Evolutionary conservation across 2,329 filamentous ascomycete species (phyloP).

Genomic region (Chaetomium sp.): DNA sequence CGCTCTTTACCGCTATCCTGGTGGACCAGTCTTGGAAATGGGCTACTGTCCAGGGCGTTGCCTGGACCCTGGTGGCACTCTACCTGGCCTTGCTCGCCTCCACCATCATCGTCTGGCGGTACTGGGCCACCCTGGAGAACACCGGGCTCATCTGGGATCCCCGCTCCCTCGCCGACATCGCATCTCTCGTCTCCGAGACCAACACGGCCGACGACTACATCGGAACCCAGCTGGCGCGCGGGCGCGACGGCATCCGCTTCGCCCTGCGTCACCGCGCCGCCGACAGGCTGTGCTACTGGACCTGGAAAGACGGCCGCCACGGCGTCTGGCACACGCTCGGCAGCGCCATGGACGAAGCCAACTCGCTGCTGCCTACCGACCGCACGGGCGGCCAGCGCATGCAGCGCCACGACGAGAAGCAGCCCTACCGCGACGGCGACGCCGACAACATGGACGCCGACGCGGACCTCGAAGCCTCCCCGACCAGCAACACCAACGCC

Average conservation of each 20-base stretch:
- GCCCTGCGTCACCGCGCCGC: slow-evolving; percentile 58
- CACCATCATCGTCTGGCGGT: slow-evolving; percentile 60
- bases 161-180: slow-evolving; percentile 76
- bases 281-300: slow-evolving; percentile 86
- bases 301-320: slow-evolving; percentile 62
- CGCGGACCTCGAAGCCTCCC: slow-evolving; percentile 47
- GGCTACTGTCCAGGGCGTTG: slow-evolving; percentile 74
- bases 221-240: slow-evolving; percentile 63
- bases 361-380: slow-evolving; percentile 30
- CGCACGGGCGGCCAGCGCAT: slow-evolving; percentile 33
- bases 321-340: slow-evolving; percentile 80
- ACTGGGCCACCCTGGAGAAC: slow-evolving; percentile 60
- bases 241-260: slow-evolving; percentile 54
- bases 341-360: slow-evolving; percentile 52
- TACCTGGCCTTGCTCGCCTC: slow-evolving; percentile 69
- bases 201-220: slow-evolving; percentile 76
- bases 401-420: slow-evolving; percentile 30
- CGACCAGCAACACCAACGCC: slow-evolving; percentile 49
- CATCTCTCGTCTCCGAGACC: slow-evolving; percentile 75
- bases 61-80: slow-evolving; percentile 74
- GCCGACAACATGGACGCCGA: slow-evolving; percentile 32
- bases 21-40: slow-evolving; percentile 69
- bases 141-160: slow-evolving; percentile 88
- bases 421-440: slow-evolving; percentile 2
- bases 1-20: slow-evolving; percentile 68